These are phyloP conservation scores for Saccharomycopsis malanga DNA, from an alignment of 805 yeast genomes.

Conservation along the genomic window DNA sequence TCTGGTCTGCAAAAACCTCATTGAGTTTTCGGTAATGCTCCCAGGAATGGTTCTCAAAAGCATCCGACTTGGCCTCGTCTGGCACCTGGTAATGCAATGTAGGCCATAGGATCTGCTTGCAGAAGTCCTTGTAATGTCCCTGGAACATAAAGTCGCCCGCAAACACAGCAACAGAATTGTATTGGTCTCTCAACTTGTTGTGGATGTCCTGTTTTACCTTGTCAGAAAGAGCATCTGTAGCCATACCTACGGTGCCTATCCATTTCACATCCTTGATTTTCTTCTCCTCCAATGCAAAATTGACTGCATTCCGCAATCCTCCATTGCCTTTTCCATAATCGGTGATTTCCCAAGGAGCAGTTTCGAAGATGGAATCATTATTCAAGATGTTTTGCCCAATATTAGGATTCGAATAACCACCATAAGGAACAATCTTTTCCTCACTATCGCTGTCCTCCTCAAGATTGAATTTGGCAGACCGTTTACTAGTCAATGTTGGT, in stretches of 20 bases:
- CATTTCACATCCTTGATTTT: conserved; percentile 43
- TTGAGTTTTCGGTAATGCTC: conserved; percentile 70
- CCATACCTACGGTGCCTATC: conserved; percentile 92
- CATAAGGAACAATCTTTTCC: conserved; percentile 49
- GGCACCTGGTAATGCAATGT: conserved; percentile 91
- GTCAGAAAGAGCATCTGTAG: conserved; percentile 72
- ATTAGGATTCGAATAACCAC: conserved; percentile 66
- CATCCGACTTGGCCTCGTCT: conserved; percentile 87
- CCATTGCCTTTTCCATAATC: conserved; percentile 76
- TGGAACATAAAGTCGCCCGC: conserved; percentile 75
- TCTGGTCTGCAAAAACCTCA: conserved; percentile 69
- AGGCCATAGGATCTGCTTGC: conserved; percentile 96
- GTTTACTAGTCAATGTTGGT: background rate
- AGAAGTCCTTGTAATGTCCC: conserved; percentile 87
- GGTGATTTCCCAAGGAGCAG: conserved; percentile 68
- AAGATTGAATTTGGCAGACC: background rate
- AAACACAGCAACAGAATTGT: conserved; percentile 56
- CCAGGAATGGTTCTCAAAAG: conserved; percentile 96
- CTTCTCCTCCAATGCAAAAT: conserved; percentile 43
- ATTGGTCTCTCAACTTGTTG: conserved; percentile 38
- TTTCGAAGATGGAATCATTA: conserved; percentile 33
- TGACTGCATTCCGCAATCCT: conserved; percentile 78
- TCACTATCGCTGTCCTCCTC: background rate
- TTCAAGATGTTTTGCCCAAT: conserved; percentile 38
- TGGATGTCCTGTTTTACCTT: conserved; percentile 49